A percentile compares a stretch with the other conserved stretches of the same genome.
phyloP scores from a whole-genome alignment of 2,329 filamentous ascomycete species.

The Akanthomyces dipterigenus region DNA sequence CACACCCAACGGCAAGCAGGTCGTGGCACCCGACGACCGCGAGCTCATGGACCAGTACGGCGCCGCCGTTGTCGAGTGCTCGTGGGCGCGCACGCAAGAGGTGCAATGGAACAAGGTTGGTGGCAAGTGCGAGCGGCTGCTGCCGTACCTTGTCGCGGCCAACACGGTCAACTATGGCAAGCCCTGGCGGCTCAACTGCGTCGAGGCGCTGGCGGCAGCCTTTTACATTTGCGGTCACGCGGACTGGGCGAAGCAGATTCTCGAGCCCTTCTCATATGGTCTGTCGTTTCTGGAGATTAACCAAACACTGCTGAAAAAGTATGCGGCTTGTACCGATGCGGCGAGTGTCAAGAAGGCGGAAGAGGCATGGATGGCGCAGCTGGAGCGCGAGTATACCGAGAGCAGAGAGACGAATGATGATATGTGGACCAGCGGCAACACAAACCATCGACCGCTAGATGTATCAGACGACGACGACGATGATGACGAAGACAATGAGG shows the following conservation, averaged over 20 bases:
- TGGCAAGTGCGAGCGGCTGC: slow-evolving; percentile 81
- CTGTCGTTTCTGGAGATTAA: slow-evolving; percentile 89
- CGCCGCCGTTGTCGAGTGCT: slow-evolving; percentile 93
- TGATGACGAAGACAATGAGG: slow-evolving; percentile 42
- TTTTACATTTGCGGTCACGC: slow-evolving; percentile 88
- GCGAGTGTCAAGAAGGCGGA: slow-evolving; percentile 78
- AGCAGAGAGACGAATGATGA: slow-evolving; percentile 67
- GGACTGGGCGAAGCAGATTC: slow-evolving; percentile 82
- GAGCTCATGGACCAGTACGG: slow-evolving; percentile 80
- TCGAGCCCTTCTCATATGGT: slow-evolving; percentile 84
- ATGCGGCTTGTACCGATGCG: slow-evolving; percentile 77
- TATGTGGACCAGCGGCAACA: slow-evolving; percentile 86
- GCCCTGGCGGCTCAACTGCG: slow-evolving; percentile 92
- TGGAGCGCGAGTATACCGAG: slow-evolving; percentile 84
- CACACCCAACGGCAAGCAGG: slow-evolving; percentile 84
- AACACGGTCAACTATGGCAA: slow-evolving; percentile 97
- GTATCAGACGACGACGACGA: slow-evolving; percentile 51
- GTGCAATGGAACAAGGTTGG: slow-evolving; percentile 88
- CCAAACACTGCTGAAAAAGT: slow-evolving; percentile 68
- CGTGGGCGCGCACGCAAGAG: slow-evolving; percentile 88
- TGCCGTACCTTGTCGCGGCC: slow-evolving; percentile 93
- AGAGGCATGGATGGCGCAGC: slow-evolving; percentile 78
- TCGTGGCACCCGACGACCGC: slow-evolving; percentile 75
- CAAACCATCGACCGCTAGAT: slow-evolving; percentile 57
- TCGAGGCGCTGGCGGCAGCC: slow-evolving; percentile 85